Evolutionary conservation across 768 basidiomycete species (phyloP), one percentile per base, ranked within the genome.

Genomic region (Termitomyces sp.): DNA sequence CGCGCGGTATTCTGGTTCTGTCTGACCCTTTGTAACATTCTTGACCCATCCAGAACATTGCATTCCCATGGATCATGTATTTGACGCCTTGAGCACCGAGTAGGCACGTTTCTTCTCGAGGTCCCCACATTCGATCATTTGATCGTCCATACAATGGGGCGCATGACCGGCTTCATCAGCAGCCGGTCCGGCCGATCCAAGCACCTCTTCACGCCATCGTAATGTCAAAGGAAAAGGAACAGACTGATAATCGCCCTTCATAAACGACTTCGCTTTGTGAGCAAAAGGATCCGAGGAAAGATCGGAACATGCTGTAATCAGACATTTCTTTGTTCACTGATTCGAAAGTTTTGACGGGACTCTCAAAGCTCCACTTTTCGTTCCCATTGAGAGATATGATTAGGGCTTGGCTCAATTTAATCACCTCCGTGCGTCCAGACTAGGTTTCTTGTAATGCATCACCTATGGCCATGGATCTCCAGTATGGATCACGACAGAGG

Each of bases 101-200:
- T 52, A 41, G 26, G 26, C 18, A 40, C 36, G 26, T n/a, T 47
- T 48, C 32, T 52, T 13, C 3, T 30, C 16, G 52, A 30, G 52
- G 52, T 38, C 38, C 38, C 51, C 38, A 52, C 52, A 52, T 52
- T 52, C 52, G 52, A 52, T 52, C 52, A 52, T 41, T 40, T 52
- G 52, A 52, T 52, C 51, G 22, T 28, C 5, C 18, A 40, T 18
- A 20, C 41, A 45, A 54, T 32, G 32, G 16, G n/a, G 20, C 53
- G 20, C 43, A 54, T 54, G 53, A 54, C 44, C 43, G 45, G 43
- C 54, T 55, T 54, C 16, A 5, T 28, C 18, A 45, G 11, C 18
- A 26, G 22, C 43, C 54, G 45, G 54, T 45, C 45, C 54, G 43
- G 44, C 44, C 24, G 41, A 22, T 33, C 14, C 8, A 51, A 36